Conservation (phyloP, 2,329 filamentous ascomycete species). For the Podosphaera fusca region DNA sequence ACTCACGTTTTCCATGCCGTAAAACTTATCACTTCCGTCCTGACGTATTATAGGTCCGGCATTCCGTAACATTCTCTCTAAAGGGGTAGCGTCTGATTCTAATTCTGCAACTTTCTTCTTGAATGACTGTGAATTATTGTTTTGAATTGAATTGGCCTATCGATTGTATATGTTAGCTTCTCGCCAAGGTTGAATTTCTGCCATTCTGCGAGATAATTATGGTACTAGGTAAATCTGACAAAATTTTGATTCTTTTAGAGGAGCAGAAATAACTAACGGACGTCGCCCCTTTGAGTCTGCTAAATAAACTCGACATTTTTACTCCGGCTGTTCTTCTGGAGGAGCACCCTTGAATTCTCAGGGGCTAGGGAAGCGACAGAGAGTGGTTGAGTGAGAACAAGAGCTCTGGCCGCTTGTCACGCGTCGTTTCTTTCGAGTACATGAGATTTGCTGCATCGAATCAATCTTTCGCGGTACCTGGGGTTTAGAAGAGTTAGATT, state of each 20-base stretch:
- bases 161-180: neutral
- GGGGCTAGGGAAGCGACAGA: neutral
- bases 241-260: neutral
- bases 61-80: slow-evolving; percentile 58
- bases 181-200: slow-evolving; percentile 24
- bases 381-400: neutral
- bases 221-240: neutral
- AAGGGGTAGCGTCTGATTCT: slow-evolving; percentile 31
- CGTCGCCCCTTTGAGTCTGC: slow-evolving; percentile 29
- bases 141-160: slow-evolving; percentile 7
- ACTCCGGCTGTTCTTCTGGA: neutral
- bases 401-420: too few relatives aligned
- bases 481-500: neutral
- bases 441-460: neutral
- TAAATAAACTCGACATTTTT: slow-evolving; percentile 33
- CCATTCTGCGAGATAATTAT: neutral
- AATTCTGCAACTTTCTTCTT: slow-evolving; percentile 16
- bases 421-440: neutral
- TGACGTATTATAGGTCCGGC: slow-evolving; percentile 49
- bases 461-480: neutral
- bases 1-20: slow-evolving; percentile 90
- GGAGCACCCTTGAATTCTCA: neutral
- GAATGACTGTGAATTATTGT: slow-evolving; percentile 7
- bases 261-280: neutral
- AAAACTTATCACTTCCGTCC: slow-evolving; percentile 95